Evolutionary conservation across 2,329 filamentous ascomycete species (phyloP), one percentile per base, ranked within the genome.

Genomic region (Aspergillus brasiliensis): DNA sequence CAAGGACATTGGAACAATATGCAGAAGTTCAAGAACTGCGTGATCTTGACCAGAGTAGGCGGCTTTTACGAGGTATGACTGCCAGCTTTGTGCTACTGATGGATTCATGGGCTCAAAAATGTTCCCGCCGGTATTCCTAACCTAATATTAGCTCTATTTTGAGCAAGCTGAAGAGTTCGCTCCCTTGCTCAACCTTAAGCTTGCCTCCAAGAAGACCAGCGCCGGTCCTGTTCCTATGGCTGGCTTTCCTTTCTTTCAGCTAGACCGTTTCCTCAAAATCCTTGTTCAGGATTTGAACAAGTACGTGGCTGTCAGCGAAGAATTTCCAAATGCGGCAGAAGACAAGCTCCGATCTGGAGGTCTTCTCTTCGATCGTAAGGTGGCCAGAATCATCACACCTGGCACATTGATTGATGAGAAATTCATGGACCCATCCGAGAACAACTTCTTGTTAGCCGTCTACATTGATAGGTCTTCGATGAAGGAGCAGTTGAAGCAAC

Each of bases 331-430:
- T 69, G 84, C 87, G 64, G 82, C 86, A 4, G 82, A 87, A 3
- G 86, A 86, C 58, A 91, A 86, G 75, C 80, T 89, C 65, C 94
- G 89, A 72, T 84, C 87, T 19, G 91, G 91, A 13, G 92, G 91
- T 3, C 79, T 94, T 64, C 82, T 94, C 81, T 96, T 95, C 74
- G 90, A 96, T 73, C 89, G 95, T 25, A 88, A 83, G 67, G 92
- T 99, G 13, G 86, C 91, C 17, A 88, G 95, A 59, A 89, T 99
- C 67, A 87, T 99, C 71, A 98, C 95, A 0, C 92, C 95, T 1
- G 95, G 95, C 19, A 99, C 95, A 1, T 81, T 99, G 56, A 97
- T 99, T 66, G 95, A 99, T 75, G 95, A 99, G 77, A 93, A 92
- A 69, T 99, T 98, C 75, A 92, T 99, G 82, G 91, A 98, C 73